phyloP scores from a whole-genome alignment of 2,329 filamentous ascomycete genomes.

The Waltergamsia citrina region DNA sequence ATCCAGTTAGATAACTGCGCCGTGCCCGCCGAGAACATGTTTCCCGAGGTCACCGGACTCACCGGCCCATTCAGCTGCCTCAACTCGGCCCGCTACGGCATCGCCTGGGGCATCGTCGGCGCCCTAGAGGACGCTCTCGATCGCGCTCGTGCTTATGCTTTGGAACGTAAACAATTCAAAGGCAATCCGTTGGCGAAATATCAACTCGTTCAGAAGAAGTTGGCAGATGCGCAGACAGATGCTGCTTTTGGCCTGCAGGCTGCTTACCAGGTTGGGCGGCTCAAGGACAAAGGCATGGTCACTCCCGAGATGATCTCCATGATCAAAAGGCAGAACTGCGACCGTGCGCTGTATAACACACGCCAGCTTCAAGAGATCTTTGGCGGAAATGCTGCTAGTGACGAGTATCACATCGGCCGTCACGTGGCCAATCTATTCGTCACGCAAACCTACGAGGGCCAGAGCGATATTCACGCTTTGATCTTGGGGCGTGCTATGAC shows the following conservation, averaged over 20 bases:
- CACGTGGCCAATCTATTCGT: slow-evolving; percentile 88
- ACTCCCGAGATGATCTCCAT: slow-evolving; percentile 84
- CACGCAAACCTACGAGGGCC: slow-evolving; percentile 87
- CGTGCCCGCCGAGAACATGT: slow-evolving; percentile 77
- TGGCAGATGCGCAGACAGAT: slow-evolving; percentile 77
- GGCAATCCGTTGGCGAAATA: slow-evolving; percentile 78
- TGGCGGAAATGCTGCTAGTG: slow-evolving; percentile 83
- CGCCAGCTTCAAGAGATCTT: slow-evolving; percentile 78
- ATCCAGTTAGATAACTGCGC: slow-evolving; percentile 80
- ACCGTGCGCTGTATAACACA: slow-evolving; percentile 69
- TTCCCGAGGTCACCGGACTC: slow-evolving; percentile 64
- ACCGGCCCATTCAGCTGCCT: slow-evolving; percentile 78
- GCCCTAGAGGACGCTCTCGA: slow-evolving; percentile 78
- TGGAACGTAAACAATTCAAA: slow-evolving; percentile 86
- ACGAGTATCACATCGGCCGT: slow-evolving; percentile 82
- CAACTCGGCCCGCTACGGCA: slow-evolving; percentile 79
- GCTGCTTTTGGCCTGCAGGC: slow-evolving; percentile 77
- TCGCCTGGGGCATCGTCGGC: slow-evolving; percentile 79
- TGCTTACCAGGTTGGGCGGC: slow-evolving; percentile 72
- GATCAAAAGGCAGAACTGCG: slow-evolving; percentile 91
- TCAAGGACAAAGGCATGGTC: slow-evolving; percentile 75
- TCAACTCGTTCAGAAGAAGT: slow-evolving; percentile 87
- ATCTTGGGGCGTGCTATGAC: slow-evolving; percentile 11
- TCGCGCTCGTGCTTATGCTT: slow-evolving; percentile 72
- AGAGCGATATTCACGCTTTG: slow-evolving; percentile 85